A percentile compares a stretch with the other conserved stretches of the same genome.
Evolutionary conservation across 805 yeast species (phyloP).

Genomic region (Teunomyces kruisii): DNA sequence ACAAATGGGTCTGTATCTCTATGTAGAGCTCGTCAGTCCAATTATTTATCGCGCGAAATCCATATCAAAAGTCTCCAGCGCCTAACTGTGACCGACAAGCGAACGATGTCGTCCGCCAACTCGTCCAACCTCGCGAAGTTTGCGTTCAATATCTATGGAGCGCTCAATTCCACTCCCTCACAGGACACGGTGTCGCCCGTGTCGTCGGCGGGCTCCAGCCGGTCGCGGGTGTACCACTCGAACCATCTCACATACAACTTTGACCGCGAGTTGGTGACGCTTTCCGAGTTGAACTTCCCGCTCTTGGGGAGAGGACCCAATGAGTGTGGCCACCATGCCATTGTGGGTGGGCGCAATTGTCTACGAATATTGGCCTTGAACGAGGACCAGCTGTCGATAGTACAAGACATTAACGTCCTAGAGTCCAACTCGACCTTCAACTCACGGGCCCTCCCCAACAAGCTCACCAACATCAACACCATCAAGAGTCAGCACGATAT

Average conservation of each 20-base stretch:
- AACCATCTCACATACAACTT: constrained; percentile 17
- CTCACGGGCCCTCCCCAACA: constrained; percentile 8
- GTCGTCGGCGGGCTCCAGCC: constrained; percentile 16
- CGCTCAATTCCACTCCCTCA: constrained; percentile 18
- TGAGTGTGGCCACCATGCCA: constrained; percentile 27
- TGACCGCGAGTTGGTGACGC: constrained; percentile 23
- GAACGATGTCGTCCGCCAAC: constrained; percentile 8
- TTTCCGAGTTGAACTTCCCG: constrained; percentile 25
- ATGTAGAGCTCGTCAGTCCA: too few species aligned
- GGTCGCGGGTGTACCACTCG: constrained; percentile 11
- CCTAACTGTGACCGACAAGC: too few species aligned
- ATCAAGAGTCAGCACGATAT: constrained; percentile 31
- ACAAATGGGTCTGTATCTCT: too few species aligned
- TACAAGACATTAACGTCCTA: constrained; percentile 34
- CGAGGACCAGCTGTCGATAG: constrained; percentile 29
- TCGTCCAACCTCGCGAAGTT: constrained; percentile 42
- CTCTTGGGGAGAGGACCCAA: constrained; percentile 7
- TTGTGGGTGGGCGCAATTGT: constrained; percentile 44
- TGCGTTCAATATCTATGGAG: constrained; percentile 61
- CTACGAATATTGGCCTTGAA: constrained; percentile 32
- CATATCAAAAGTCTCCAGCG: not conserved
- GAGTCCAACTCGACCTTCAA: constrained; percentile 18
- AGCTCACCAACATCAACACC: constrained; percentile 39
- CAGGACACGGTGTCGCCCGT: constrained; percentile 14
- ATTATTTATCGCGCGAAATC: not conserved